Evolutionary conservation across 2,329 filamentous ascomycete species (phyloP).

Genomic region (Cytospora leucostoma): DNA sequence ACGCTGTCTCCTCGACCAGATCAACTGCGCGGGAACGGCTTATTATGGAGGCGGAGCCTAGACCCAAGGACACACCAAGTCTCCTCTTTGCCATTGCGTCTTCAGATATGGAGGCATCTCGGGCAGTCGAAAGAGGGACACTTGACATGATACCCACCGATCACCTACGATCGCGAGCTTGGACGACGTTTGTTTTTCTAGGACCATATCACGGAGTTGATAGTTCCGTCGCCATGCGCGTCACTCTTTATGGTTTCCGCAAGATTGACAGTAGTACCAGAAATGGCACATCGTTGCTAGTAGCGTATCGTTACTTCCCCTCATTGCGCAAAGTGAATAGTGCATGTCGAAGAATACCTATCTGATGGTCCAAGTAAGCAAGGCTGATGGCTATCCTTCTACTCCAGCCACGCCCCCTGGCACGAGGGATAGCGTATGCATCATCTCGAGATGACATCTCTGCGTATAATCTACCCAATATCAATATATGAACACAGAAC

Average conservation of each 20-base stretch:
- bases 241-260: conserved; percentile 24
- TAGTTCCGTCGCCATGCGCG: conserved; percentile 13
- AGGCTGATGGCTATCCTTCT: neutral
- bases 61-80: conserved; percentile 22
- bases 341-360: neutral
- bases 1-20: conserved; percentile 17
- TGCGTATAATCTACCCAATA: neutral
- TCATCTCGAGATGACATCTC: neutral
- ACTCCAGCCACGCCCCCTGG: neutral
- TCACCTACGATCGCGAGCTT: conserved; percentile 14
- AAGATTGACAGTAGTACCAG: conserved; percentile 21
- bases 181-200: conserved; percentile 18
- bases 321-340: neutral
- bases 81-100: conserved; percentile 23
- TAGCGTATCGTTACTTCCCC: neutral
- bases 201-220: conserved; percentile 22
- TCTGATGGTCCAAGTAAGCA: neutral
- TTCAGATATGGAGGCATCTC: conserved; percentile 25
- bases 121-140: conserved; percentile 19
- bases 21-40: conserved; percentile 17
- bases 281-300: conserved; percentile 25
- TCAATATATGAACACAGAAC: neutral
- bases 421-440: conserved; percentile 2
- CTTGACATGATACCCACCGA: conserved; percentile 24
- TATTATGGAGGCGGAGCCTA: conserved; percentile 21